Evolutionary conservation across 352 stramenopile species (phyloP).

Genomic region (Halophytophthora batemanensis): DNA sequence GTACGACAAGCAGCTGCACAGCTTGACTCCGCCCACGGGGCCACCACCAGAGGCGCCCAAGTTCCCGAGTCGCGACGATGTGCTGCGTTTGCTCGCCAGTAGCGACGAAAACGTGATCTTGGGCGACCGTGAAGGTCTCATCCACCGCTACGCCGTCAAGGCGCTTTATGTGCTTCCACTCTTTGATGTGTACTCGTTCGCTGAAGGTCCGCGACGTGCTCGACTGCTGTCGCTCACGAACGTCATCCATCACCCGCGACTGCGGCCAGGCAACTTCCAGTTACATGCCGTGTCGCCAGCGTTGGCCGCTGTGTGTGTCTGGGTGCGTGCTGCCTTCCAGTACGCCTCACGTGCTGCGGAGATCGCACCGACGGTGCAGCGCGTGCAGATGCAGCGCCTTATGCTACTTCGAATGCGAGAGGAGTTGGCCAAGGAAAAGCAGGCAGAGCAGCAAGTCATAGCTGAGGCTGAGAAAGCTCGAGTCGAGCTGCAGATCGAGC

Average conservation of each 20-base stretch:
- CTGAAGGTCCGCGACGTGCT: conserved; percentile 50
- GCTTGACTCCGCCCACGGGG: conserved; percentile 13
- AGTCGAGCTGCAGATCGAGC: conserved; percentile 16
- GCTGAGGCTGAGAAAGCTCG: conserved; percentile 15
- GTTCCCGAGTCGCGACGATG: conserved; percentile 50
- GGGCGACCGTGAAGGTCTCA: conserved; percentile 76
- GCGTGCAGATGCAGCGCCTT: conserved; percentile 49
- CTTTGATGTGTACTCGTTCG: conserved; percentile 82
- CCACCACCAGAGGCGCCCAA: conserved; percentile 19
- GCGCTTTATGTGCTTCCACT: conserved; percentile 75
- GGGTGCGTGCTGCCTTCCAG: conserved; percentile 70
- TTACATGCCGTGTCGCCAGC: conserved; percentile 62
- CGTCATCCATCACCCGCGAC: conserved; percentile 69
- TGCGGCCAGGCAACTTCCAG: conserved; percentile 63
- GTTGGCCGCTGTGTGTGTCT: conserved; percentile 54
- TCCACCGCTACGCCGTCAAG: conserved; percentile 77
- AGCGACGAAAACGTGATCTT: conserved; percentile 79
- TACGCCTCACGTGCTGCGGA: conserved; percentile 67
- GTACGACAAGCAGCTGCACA: conserved; percentile 17
- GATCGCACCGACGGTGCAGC: conserved; percentile 59
- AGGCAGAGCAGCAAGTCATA: conserved; percentile 11
- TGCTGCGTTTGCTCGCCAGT: conserved; percentile 66
- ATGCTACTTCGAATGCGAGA: conserved; percentile 50
- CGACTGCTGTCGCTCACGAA: conserved; percentile 62
- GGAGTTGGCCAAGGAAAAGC: conserved; percentile 17